Evolutionary conservation across 768 basidiomycete genomes (phyloP).

Genomic region (Rickenella mellea): DNA sequence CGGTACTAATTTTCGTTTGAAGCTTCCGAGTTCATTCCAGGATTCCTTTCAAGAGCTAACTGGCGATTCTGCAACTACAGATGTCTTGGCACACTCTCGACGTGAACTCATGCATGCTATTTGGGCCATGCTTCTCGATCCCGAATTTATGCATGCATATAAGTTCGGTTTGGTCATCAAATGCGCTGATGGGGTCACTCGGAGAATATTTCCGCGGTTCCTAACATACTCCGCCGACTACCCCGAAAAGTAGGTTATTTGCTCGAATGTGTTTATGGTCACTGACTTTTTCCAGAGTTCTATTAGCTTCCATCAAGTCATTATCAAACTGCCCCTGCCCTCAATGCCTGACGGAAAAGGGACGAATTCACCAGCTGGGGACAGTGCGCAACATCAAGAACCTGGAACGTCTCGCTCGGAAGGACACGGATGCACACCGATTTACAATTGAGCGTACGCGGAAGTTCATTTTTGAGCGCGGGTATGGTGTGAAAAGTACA

Average conservation of each 20-base stretch:
- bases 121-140: constrained; percentile 15
- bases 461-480: constrained; percentile 11
- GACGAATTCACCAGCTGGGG: constrained; percentile 21
- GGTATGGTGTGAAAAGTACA: constrained; percentile 5
- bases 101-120: constrained; percentile 21
- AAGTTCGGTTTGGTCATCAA: constrained; percentile 16
- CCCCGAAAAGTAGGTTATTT: constrained; percentile 22
- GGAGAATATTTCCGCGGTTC: constrained; percentile 16
- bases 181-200: constrained; percentile 15
- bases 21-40: constrained; percentile 6
- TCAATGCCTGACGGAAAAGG: constrained; percentile 22
- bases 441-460: constrained; percentile 7
- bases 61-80: not conserved
- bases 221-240: constrained; percentile 23
- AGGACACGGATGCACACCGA: not conserved
- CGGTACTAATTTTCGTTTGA: not conserved
- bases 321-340: constrained; percentile 31
- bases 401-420: not conserved
- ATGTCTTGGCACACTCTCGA: constrained; percentile 7
- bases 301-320: constrained; percentile 27
- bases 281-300: constrained; percentile 15
- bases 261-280: not conserved
- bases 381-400: constrained; percentile 6
- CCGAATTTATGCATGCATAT: constrained; percentile 15
- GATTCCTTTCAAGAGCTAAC: constrained; percentile 1